phyloP scores from a whole-genome alignment of 2,329 filamentous ascomycete species.

The Sphaerulina vaccinii region DNA sequence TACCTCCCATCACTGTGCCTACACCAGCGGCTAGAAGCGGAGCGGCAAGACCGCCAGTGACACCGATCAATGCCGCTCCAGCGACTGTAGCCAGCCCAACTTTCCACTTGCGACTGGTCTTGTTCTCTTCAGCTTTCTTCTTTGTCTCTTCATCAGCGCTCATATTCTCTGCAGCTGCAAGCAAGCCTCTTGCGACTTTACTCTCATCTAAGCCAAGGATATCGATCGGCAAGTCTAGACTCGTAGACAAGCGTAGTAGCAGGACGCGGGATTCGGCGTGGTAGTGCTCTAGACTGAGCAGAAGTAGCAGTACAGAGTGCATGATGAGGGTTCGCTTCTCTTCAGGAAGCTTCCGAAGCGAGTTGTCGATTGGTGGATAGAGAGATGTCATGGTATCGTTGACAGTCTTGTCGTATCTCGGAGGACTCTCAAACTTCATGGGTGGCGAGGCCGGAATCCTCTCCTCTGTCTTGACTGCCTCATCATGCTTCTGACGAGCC shows the following conservation, averaged over 20 bases:
- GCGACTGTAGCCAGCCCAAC: slow-evolving; percentile 85
- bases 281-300: slow-evolving; percentile 43
- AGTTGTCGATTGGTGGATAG: slow-evolving; percentile 41
- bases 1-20: slow-evolving; percentile 57
- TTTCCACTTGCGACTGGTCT: slow-evolving; percentile 68
- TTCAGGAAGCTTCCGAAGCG: slow-evolving; percentile 38
- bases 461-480: background rate
- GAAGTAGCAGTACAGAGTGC: slow-evolving; percentile 39
- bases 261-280: slow-evolving; percentile 39
- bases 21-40: slow-evolving; percentile 76
- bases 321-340: slow-evolving; percentile 39
- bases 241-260: slow-evolving; percentile 37
- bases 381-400: slow-evolving; percentile 32
- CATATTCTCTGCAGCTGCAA: slow-evolving; percentile 74
- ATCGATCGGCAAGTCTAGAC: slow-evolving; percentile 35
- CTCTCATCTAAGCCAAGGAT: slow-evolving; percentile 51
- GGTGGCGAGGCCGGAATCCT: slow-evolving; percentile 15
- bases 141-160: slow-evolving; percentile 74
- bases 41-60: slow-evolving; percentile 75
- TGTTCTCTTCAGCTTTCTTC: slow-evolving; percentile 67
- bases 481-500: slow-evolving; percentile 32
- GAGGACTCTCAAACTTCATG: slow-evolving; percentile 25
- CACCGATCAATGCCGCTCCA: slow-evolving; percentile 80
- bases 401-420: slow-evolving; percentile 35
- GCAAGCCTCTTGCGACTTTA: slow-evolving; percentile 70